Conservation (phyloP, 306 rosid species). For the Spatholobus suberectus region DNA sequence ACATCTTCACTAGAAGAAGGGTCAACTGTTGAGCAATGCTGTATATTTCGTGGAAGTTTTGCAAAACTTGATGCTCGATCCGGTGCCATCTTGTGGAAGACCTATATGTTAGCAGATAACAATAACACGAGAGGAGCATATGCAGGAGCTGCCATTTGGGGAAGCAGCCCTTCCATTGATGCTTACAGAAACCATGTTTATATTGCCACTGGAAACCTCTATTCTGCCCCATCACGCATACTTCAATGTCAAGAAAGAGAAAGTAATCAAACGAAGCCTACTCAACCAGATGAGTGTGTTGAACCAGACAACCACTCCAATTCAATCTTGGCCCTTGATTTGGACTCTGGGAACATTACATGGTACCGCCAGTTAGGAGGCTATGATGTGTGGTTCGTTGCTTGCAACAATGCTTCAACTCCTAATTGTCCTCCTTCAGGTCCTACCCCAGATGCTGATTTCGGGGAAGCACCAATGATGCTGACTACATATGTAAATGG, state of each 20-base stretch:
- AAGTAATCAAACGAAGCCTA: constrained; percentile 53
- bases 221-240: constrained; percentile 55
- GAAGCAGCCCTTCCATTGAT: constrained; percentile 83
- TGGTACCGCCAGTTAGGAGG: constrained; percentile 78
- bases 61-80: constrained; percentile 45
- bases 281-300: constrained; percentile 53
- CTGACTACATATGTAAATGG: constrained; percentile 46
- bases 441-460: constrained; percentile 66
- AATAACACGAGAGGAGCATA: constrained; percentile 42
- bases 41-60: constrained; percentile 68
- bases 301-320: constrained; percentile 66
- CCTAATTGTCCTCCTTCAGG: constrained; percentile 63
- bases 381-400: constrained; percentile 69
- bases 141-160: constrained; percentile 75
- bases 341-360: constrained; percentile 54
- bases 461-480: constrained; percentile 75
- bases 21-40: constrained; percentile 45
- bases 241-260: constrained; percentile 57
- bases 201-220: constrained; percentile 72
- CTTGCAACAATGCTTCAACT: constrained; percentile 49
- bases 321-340: constrained; percentile 71
- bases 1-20: constrained; percentile 53
- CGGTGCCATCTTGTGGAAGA: constrained; percentile 62
- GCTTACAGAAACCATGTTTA: constrained; percentile 48
- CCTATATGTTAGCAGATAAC: constrained; percentile 66